Base-by-base conservation (phyloP, 2,329 filamentous ascomycete genomes). In the Passalora sequoiae region DNA sequence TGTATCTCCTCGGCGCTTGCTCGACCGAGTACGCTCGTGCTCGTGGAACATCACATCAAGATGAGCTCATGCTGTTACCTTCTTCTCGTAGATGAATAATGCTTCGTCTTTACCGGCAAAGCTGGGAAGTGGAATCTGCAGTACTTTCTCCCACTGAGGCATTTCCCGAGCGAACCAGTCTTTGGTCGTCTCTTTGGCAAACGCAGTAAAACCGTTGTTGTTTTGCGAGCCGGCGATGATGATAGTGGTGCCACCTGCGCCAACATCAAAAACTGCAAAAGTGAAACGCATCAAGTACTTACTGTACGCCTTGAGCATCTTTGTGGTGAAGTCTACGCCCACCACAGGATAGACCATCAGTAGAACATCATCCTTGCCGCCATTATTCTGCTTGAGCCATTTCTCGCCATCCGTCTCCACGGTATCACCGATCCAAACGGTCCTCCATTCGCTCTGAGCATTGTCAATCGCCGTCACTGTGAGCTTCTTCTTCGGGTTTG, bases 41-140 rank as follows among this genome's bases (percentile, higher is more conserved):
- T n/a, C n/a, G n/a, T n/a, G n/a, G n/a, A n/a, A n/a, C n/a, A n/a
- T n/a, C n/a, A n/a, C n/a, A n/a, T n/a, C n/a, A n/a, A n/a, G n/a
- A n/a, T n/a, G n/a, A n/a, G n/a, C n/a, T n/a, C n/a, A n/a, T n/a
- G n/a, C n/a, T n/a, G n/a, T n/a, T n/a, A n/a, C 20, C 28, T 46
- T 45, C 49, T 56, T 64, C 54, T 66, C 60, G 41, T 83, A 87
- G 15, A 86, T 73, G 63, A 81, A 88, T 43, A 88, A 58, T 0
- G 80, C 84, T 65, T 89, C 84, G 55, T 89, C 84, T 62, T 88
- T 88, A 20, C 81, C 84, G 2, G 83, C 78, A 64, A 88, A 88
- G 61, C 81, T 86, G 16, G 83, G 83, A 58, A 89, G 61, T 3
- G 83, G 74, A 49, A 87, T 71, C 66, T 84, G 80, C 10, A 77